Percentiles rank a stretch among this genome's conserved stretches.
Conservation (phyloP, 345 rosid species). For the Raphanus sativus region DNA sequence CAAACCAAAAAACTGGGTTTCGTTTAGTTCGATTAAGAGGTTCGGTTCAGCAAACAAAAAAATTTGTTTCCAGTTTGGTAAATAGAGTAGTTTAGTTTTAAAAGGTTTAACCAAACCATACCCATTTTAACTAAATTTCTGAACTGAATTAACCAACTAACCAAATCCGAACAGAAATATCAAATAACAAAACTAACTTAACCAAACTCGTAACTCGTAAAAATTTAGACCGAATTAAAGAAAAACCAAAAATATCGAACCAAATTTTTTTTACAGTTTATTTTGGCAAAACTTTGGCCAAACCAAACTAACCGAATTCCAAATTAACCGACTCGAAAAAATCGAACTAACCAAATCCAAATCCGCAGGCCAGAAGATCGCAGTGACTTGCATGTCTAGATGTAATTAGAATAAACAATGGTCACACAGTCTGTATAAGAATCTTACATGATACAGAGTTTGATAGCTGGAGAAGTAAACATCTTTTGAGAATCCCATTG, state of each 20-base stretch:
- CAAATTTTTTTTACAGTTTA: background rate
- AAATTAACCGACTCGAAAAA: background rate
- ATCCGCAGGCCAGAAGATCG: background rate
- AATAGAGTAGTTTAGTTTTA: too few species aligned
- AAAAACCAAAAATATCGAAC: background rate
- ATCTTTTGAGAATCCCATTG: constrained; percentile 26
- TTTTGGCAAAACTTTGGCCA: background rate
- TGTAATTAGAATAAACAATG: constrained; percentile 5
- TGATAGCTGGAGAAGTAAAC: constrained; percentile 45
- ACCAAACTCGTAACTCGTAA: too few species aligned
- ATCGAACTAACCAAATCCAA: background rate
- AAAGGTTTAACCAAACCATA: too few species aligned
- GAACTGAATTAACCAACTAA: too few species aligned
- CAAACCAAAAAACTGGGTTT: too few species aligned
- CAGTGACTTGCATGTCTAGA: constrained; percentile 10
- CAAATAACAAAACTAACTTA: too few species aligned
- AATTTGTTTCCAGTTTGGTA: too few species aligned
- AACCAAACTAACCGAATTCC: background rate
- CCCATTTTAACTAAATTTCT: too few species aligned
- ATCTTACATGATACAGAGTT: constrained; percentile 30
- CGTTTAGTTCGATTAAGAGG: background rate
- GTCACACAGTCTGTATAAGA: constrained; percentile 11
- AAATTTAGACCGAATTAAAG: too few species aligned
- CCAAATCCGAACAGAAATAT: too few species aligned
- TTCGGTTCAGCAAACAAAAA: background rate